Base-by-base conservation (phyloP, 1,284 basidiomycete species). In the Apiotrichum montevideense region DNA sequence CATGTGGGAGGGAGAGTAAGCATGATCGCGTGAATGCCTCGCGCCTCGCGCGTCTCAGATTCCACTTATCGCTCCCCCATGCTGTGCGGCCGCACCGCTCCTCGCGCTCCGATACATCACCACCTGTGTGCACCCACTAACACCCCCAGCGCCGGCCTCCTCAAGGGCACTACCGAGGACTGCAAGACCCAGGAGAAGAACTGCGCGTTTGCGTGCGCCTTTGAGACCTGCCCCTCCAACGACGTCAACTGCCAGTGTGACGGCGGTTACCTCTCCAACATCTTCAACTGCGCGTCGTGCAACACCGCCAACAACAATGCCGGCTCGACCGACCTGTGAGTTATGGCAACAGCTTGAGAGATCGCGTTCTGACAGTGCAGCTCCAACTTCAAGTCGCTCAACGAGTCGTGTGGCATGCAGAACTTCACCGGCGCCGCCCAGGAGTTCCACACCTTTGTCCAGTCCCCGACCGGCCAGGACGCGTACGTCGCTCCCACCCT, bases 261-360 rank as follows among this genome's bases (percentile, higher is more conserved):
- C 63, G 64, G 51, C 6, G 35, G 54, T 8, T 75, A 76, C 70
- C 69, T 75, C 57, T 57, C 62, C 46, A 71, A 69, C 69, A 73
- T 76, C 61, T 76, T 61, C 71, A 73, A 74, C 71, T 76, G 71
- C 59, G 73, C 65, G 15, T 67, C 67, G 15, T 76, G 74, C 66
- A 76, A 76, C 70, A 70, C 72, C 29, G 69, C 66, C 63, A 75
- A 74, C 67, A 57, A 56, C 58, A 74, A 75, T 68, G 52, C 65
- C 37, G 63, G 71, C 21, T 6, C 9, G 10, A 76, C 73, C 40
- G 57, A 59, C 32, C 41, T 74, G 51, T 52, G 29, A 46, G 51
- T 21, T 21, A 21, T 21, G 21, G n/a, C n/a, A n/a, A 21, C 21
- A 21, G 37, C 13, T 39, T 39, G 37, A 39, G 13, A 39, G 21